A percentile compares a stretch with the other conserved stretches of the same genome.
Conservation (phyloP, 352 stramenopile species). For the Phytophthora litchii region DNA sequence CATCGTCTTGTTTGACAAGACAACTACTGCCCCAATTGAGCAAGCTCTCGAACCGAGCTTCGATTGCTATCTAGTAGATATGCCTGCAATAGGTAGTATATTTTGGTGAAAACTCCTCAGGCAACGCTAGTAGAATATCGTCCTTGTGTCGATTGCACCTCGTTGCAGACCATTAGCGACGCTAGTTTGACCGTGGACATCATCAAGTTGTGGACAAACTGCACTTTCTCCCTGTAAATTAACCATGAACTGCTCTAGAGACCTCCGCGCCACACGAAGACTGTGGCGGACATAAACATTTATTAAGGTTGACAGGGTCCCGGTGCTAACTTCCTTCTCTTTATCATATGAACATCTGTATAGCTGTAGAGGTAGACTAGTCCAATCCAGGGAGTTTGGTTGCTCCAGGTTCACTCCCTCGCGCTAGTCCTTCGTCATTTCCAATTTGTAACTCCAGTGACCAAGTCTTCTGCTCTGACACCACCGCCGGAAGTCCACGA, state of each 20-base stretch:
- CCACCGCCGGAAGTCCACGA: neutral
- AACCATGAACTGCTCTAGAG: neutral
- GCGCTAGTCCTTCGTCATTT: conserved; percentile 18
- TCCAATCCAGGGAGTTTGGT: conserved; percentile 6
- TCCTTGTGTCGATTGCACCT: too few species aligned
- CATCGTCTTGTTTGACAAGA: too few species aligned
- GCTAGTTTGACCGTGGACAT: neutral
- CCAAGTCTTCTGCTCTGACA: conserved; percentile 1
- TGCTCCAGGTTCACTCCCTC: neutral
- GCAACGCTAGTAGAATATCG: too few species aligned
- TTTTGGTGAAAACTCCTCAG: too few species aligned
- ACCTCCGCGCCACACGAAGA: neutral
- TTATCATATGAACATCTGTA: too few species aligned
- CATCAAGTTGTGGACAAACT: conserved; percentile 5
- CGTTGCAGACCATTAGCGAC: too few species aligned
- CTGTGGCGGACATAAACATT: conserved; percentile 8
- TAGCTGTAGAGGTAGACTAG: conserved; percentile 3
- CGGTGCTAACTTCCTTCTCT: too few species aligned
- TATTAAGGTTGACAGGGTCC: too few species aligned
- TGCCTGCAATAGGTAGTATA: too few species aligned
- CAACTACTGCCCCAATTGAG: too few species aligned
- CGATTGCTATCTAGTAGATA: too few species aligned
- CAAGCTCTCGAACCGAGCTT: too few species aligned
- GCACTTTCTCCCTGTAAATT: conserved; percentile 4
- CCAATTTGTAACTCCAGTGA: conserved; percentile 10